Conservation (phyloP, 2,329 filamentous ascomycete genomes). For the Geosmithia morbida region DNA sequence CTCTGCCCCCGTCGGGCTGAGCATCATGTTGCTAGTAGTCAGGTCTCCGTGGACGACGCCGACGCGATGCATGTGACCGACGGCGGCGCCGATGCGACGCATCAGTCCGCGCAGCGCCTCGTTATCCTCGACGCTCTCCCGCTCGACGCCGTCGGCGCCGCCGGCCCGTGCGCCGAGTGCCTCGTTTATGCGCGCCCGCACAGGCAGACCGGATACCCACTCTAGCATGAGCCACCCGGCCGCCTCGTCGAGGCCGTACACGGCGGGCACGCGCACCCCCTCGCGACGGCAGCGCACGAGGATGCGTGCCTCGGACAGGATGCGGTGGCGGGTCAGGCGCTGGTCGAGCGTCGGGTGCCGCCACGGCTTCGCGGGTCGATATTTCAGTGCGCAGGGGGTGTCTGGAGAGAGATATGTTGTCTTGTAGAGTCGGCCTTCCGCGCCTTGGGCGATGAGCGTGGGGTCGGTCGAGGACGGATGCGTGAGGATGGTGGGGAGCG, state of each 20-base stretch:
- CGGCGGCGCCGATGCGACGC: constrained; percentile 52
- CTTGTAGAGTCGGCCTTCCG: constrained; percentile 87
- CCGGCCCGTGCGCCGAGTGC: constrained; percentile 40
- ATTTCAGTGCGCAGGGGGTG: constrained; percentile 68
- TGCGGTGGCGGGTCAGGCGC: constrained; percentile 72
- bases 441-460: constrained; percentile 75
- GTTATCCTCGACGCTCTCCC: constrained; percentile 21
- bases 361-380: constrained; percentile 84
- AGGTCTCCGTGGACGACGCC: constrained; percentile 90
- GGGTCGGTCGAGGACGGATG: constrained; percentile 45
- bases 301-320: constrained; percentile 79
- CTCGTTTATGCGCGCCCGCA: constrained; percentile 54
- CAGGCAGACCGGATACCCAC: constrained; percentile 64
- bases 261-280: constrained; percentile 67
- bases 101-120: constrained; percentile 46
- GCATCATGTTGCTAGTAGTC: constrained; percentile 95
- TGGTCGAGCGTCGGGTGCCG: constrained; percentile 80
- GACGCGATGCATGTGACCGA: constrained; percentile 66
- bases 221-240: constrained; percentile 70
- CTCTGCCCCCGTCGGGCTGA: constrained; percentile 25
- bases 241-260: constrained; percentile 53
- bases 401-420: constrained; percentile 61
- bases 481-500: constrained; percentile 51
- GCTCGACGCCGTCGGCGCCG: too few species aligned
- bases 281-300: constrained; percentile 65